phyloP scores from a whole-genome alignment of 352 stramenopile species.

The Globisporangium abappressorium region DNA sequence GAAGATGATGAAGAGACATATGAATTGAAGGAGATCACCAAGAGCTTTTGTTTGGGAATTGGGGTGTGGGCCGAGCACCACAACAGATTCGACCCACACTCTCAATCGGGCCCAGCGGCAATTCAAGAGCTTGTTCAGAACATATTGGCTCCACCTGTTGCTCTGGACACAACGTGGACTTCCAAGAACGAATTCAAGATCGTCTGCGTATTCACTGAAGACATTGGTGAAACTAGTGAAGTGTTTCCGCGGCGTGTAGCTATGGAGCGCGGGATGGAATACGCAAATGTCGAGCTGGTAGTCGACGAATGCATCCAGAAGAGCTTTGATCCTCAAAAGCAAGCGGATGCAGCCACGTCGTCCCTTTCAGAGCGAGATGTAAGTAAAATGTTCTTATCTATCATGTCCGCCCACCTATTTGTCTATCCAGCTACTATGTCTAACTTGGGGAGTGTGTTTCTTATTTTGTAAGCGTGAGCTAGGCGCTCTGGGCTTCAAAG shows the following conservation, averaged over 20 bases:
- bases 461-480: slow-evolving; percentile 34
- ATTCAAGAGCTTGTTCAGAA: slow-evolving; percentile 6
- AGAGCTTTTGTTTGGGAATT: slow-evolving; percentile 24
- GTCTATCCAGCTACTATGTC: not conserved
- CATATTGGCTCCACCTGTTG: not conserved
- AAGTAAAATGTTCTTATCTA: not conserved
- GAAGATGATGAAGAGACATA: slow-evolving; percentile 19
- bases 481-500: slow-evolving; percentile 45
- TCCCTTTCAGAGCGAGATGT: slow-evolving; percentile 50
- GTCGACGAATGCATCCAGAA: slow-evolving; percentile 52
- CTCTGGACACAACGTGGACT: slow-evolving; percentile 18
- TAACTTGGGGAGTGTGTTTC: not conserved
- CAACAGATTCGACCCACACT: not conserved
- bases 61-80: slow-evolving; percentile 23
- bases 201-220: slow-evolving; percentile 31
- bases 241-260: slow-evolving; percentile 28
- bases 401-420: not conserved
- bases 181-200: slow-evolving; percentile 16
- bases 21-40: slow-evolving; percentile 21
- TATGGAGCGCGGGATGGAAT: slow-evolving; percentile 33
- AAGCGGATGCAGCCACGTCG: slow-evolving; percentile 30
- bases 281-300: slow-evolving; percentile 37
- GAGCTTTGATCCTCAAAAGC: slow-evolving; percentile 49
- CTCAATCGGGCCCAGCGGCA: not conserved
- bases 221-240: slow-evolving; percentile 14